Conservation (phyloP, 805 yeast species). For the Lipomyces japonicus region DNA sequence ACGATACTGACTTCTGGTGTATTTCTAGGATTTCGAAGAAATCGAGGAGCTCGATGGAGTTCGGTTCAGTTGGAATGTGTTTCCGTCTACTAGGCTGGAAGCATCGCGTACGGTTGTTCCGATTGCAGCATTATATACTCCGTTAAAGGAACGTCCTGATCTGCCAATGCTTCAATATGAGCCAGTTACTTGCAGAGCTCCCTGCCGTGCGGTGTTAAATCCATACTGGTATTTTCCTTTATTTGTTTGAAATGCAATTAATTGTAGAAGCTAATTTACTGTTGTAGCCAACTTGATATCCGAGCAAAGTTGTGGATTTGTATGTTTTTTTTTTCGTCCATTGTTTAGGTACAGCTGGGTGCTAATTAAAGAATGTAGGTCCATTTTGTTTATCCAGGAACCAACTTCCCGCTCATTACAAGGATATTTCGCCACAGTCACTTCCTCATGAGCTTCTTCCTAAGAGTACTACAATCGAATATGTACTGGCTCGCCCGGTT, state of each 20-base stretch:
- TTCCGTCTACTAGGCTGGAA: slow-evolving; percentile 85
- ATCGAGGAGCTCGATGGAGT: slow-evolving; percentile 61
- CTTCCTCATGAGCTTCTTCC: slow-evolving; percentile 77
- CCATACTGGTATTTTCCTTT: slow-evolving; percentile 56
- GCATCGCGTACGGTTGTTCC: slow-evolving; percentile 92
- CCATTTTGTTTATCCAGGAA: slow-evolving; percentile 76
- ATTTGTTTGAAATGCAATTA: not conserved
- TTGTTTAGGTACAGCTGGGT: not conserved
- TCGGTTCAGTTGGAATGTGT: slow-evolving; percentile 76
- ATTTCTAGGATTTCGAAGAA: slow-evolving; percentile 50
- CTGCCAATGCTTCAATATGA: slow-evolving; percentile 78
- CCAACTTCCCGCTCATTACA: slow-evolving; percentile 77
- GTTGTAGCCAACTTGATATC: slow-evolving; percentile 57
- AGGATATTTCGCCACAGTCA: slow-evolving; percentile 66
- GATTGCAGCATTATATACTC: slow-evolving; percentile 92
- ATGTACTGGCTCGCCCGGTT: slow-evolving; percentile 74
- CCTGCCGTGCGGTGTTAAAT: slow-evolving; percentile 81
- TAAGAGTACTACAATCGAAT: slow-evolving; percentile 74
- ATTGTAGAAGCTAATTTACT: not conserved
- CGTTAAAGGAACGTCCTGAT: slow-evolving; percentile 73
- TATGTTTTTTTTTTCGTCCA: slow-evolving; percentile 8
- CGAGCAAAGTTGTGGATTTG: slow-evolving; percentile 79
- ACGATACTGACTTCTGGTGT: not conserved
- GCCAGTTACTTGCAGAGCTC: slow-evolving; percentile 74
- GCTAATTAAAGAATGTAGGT: slow-evolving; percentile 22